phyloP scores from a whole-genome alignment of 805 yeast genomes.

The Citeromyces nyonsensis region DNA sequence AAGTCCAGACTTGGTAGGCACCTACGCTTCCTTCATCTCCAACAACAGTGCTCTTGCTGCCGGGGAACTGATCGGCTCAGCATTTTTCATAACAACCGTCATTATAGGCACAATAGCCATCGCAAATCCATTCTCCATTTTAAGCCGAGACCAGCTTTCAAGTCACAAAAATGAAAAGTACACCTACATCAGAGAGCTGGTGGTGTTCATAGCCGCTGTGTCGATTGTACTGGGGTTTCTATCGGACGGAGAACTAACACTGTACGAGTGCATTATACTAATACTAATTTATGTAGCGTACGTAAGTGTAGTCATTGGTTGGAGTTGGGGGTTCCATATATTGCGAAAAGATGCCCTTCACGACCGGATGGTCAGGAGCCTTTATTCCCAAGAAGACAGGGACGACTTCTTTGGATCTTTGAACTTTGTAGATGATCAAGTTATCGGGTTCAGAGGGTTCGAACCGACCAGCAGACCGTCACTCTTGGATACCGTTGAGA shows the following conservation, averaged over 20 bases:
- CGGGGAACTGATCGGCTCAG: constrained; percentile 87
- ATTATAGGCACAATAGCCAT: constrained; percentile 72
- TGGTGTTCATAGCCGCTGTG: constrained; percentile 39
- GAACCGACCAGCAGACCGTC: too few species aligned
- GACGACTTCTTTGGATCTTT: constrained; percentile 7
- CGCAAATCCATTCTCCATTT: constrained; percentile 25
- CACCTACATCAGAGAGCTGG: constrained; percentile 46
- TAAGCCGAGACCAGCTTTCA: constrained; percentile 1
- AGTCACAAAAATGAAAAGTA: constrained; percentile 17
- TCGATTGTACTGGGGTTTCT: constrained; percentile 30
- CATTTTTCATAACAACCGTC: constrained; percentile 65
- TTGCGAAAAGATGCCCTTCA: constrained; percentile 2
- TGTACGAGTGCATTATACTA: constrained; percentile 39
- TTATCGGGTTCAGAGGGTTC: not conserved
- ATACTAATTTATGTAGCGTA: constrained; percentile 41
- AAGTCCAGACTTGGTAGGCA: constrained; percentile 77
- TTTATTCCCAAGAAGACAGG: constrained; percentile 3
- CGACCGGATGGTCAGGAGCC: too few species aligned
- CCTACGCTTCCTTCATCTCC: constrained; percentile 63
- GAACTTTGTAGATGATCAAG: constrained; percentile 4
- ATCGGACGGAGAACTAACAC: constrained; percentile 32
- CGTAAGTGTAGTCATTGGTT: constrained; percentile 29
- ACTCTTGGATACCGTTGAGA: too few species aligned
- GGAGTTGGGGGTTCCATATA: constrained; percentile 19
- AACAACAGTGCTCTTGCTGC: constrained; percentile 65